Evolutionary conservation across 331 rosid species (phyloP).

Genomic region (Quercus lobata): DNA sequence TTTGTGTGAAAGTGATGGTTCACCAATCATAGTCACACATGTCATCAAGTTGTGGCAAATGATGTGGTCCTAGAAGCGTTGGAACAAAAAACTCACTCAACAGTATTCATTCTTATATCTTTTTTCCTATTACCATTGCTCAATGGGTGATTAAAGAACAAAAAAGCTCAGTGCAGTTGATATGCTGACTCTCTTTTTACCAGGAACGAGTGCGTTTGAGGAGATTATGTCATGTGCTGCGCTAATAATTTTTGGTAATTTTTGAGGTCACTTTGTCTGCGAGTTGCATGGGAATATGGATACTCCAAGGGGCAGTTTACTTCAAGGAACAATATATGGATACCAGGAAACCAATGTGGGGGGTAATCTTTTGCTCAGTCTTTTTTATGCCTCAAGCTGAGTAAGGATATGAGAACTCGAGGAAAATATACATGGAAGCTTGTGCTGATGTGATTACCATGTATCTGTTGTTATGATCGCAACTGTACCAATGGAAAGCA

Average conservation of each 20-base stretch:
- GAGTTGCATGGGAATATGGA: not conserved
- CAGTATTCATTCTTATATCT: no score
- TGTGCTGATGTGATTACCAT: no score
- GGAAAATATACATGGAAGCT: not conserved
- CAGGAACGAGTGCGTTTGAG: slow-evolving; percentile 84
- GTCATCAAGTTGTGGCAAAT: no score
- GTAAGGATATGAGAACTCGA: not conserved
- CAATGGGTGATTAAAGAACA: not conserved
- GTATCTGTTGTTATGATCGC: no score
- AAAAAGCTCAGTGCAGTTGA: not conserved
- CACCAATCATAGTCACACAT: no score
- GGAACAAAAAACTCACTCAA: no score
- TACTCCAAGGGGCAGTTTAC: not conserved
- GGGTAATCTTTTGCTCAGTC: not conserved
- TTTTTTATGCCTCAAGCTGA: not conserved
- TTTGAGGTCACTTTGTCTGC: not conserved
- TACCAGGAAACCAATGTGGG: not conserved
- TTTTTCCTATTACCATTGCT: not conserved
- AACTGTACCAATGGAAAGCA: no score
- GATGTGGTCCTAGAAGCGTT: no score
- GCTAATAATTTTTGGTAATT: not conserved
- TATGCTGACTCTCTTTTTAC: not conserved
- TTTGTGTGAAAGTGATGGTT: no score
- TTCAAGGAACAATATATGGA: not conserved
- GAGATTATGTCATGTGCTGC: slow-evolving; percentile 55